These are phyloP conservation scores for Ensete ventricosum DNA, from an alignment of 176 grass and related monocot species.

Conservation along the genomic window DNA sequence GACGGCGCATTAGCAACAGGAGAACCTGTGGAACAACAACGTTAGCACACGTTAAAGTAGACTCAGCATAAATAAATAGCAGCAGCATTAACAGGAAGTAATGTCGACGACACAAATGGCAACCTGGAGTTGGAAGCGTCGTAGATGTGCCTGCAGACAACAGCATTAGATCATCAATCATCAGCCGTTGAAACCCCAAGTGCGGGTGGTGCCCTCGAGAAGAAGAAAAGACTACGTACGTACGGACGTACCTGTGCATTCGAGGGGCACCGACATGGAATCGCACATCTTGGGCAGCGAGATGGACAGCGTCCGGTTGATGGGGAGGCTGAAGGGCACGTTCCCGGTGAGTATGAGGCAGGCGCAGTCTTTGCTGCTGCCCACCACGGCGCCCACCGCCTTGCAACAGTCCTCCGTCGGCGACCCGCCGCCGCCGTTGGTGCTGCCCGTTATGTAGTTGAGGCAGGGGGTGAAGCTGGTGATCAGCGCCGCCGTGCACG, in stretches of 20 bases:
- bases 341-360: constrained; percentile 67
- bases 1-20: constrained; percentile 37
- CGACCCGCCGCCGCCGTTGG: constrained; percentile 55
- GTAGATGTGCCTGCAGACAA: constrained; percentile 42
- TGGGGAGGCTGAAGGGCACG: constrained; percentile 53
- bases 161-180: neutral
- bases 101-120: no score
- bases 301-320: constrained; percentile 69
- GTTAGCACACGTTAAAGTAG: neutral
- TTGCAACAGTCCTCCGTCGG: constrained; percentile 59
- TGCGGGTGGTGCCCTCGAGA: neutral
- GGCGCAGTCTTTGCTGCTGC: constrained; percentile 46
- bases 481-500: constrained; percentile 52
- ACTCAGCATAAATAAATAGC: neutral
- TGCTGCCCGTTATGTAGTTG: constrained; percentile 54
- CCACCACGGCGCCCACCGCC: constrained; percentile 30
- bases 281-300: constrained; percentile 43
- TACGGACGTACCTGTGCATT: constrained; percentile 56
- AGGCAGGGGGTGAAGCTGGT: constrained; percentile 76
- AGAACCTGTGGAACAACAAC: neutral
- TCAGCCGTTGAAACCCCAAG: neutral
- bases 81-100: neutral
- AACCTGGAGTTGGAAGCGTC: constrained; percentile 37
- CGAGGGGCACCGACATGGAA: constrained; percentile 45
- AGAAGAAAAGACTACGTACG: neutral